These are phyloP conservation scores for Schizochytrium sp. DNA, from an alignment of 108 stramenopile species.

Conservation along the genomic window DNA sequence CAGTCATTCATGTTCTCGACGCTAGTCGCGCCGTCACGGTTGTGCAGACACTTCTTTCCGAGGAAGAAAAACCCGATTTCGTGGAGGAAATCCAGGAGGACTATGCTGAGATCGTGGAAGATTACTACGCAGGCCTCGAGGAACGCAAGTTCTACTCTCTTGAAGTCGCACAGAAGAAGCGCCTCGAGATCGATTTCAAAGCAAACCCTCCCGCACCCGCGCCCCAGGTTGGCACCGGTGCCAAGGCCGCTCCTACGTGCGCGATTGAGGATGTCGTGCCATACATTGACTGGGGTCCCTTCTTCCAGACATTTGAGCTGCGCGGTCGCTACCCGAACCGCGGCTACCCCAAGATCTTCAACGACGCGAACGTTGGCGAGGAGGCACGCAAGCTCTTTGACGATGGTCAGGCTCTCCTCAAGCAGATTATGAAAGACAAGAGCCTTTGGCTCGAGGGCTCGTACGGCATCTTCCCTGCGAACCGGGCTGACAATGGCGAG, in stretches of 20 bases:
- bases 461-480: constrained; percentile 89
- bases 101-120: constrained; percentile 85
- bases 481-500: constrained; percentile 81
- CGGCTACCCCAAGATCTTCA: constrained; percentile 99
- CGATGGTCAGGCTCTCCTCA: constrained; percentile 89
- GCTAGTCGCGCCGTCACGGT: constrained; percentile 95
- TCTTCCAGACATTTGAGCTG: constrained; percentile 99
- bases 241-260: constrained; percentile 45
- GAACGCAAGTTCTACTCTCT: constrained; percentile 83
- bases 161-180: constrained; percentile 71
- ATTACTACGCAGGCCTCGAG: constrained; percentile 97
- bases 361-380: constrained; percentile 84
- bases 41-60: constrained; percentile 72
- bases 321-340: constrained; percentile 98
- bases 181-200: constrained; percentile 78
- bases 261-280: constrained; percentile 75
- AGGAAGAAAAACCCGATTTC: constrained; percentile 75
- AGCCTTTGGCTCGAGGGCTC: constrained; percentile 78
- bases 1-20: constrained; percentile 97
- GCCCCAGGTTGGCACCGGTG: constrained; percentile 25
- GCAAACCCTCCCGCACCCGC: constrained; percentile 63
- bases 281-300: constrained; percentile 98
- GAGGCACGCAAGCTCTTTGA: constrained; percentile 96
- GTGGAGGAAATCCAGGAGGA: constrained; percentile 84
- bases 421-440: constrained; percentile 75